Conservation (phyloP, 495 filamentous ascomycete genomes). For the Hypoxylon trugodes region DNA sequence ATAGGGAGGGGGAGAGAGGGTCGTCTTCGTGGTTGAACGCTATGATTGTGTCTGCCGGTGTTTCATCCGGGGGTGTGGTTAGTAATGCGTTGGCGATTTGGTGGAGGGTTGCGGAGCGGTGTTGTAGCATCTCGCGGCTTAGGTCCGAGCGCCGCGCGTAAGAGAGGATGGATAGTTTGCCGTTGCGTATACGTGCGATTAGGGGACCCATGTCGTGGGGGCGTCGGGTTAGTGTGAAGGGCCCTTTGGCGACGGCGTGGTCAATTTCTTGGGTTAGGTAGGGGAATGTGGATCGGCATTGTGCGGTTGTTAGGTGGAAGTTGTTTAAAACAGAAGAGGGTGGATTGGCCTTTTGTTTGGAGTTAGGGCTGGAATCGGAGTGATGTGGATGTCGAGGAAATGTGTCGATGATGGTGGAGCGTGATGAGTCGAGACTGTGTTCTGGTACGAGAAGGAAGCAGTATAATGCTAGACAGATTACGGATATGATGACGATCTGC, state of each 20-base stretch:
- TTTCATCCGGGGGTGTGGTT: conserved; percentile 52
- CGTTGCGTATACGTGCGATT: conserved; percentile 54
- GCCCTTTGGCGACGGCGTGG: conserved; percentile 52
- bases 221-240: conserved; percentile 51
- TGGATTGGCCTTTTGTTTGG: background rate
- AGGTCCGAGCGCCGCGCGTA: conserved; percentile 50
- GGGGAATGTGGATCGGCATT: conserved; percentile 56
- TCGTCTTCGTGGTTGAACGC: conserved; percentile 49
- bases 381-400: conserved; percentile 10
- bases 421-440: conserved; percentile 35
- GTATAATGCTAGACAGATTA: conserved; percentile 46
- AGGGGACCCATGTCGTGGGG: conserved; percentile 50
- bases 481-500: conserved; percentile 41
- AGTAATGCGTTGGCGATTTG: conserved; percentile 55
- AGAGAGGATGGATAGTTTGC: conserved; percentile 57
- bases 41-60: conserved; percentile 68
- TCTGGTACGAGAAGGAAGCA: conserved; percentile 48
- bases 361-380: background rate
- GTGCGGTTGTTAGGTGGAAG: conserved; percentile 49
- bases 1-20: conserved; percentile 35
- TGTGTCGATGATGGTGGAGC: conserved; percentile 25
- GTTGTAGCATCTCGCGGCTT: conserved; percentile 51
- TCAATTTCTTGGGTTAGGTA: conserved; percentile 57
- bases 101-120: conserved; percentile 47
- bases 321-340: conserved; percentile 47